These are phyloP conservation scores for Penicillium sp. DNA, from an alignment of 2,329 filamentous ascomycete genomes.

Conservation along the genomic window DNA sequence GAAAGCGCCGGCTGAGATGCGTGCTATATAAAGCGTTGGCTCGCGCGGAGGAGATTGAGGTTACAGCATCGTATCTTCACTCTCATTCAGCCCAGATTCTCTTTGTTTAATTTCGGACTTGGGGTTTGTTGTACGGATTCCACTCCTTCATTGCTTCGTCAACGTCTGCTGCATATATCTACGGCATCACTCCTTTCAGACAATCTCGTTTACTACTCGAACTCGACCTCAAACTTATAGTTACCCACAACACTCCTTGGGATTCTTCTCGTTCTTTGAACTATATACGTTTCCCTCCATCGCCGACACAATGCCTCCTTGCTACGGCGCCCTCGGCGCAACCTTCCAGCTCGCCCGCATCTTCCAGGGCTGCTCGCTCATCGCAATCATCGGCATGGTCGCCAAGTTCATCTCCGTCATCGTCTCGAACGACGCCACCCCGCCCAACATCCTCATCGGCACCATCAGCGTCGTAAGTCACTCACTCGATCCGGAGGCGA, in stretches of 20 bases:
- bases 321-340: slow-evolving; percentile 69
- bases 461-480: slow-evolving; percentile 73
- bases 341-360: slow-evolving; percentile 72
- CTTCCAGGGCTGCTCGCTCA: slow-evolving; percentile 68
- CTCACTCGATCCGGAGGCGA: not conserved
- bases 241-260: too few species aligned
- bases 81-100: too few species aligned
- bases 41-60: too few species aligned
- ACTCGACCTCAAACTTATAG: too few species aligned
- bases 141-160: too few species aligned
- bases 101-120: too few species aligned
- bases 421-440: slow-evolving; percentile 61
- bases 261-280: slow-evolving; percentile 1
- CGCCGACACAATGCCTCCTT: slow-evolving; percentile 28
- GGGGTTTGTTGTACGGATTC: too few species aligned
- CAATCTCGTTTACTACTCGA: too few species aligned
- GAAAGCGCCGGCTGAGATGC: slow-evolving; percentile 1
- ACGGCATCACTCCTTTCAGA: too few species aligned
- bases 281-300: slow-evolving; percentile 4
- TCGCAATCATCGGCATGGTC: slow-evolving; percentile 74
- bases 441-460: slow-evolving; percentile 71
- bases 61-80: too few species aligned
- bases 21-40: too few species aligned
- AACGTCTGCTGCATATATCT: too few species aligned
- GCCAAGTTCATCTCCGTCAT: slow-evolving; percentile 80